Percentiles rank a stretch among this genome's conserved stretches.
Conservation (phyloP, 495 filamentous ascomycete species). For the Stereocaulon alpinum region DNA sequence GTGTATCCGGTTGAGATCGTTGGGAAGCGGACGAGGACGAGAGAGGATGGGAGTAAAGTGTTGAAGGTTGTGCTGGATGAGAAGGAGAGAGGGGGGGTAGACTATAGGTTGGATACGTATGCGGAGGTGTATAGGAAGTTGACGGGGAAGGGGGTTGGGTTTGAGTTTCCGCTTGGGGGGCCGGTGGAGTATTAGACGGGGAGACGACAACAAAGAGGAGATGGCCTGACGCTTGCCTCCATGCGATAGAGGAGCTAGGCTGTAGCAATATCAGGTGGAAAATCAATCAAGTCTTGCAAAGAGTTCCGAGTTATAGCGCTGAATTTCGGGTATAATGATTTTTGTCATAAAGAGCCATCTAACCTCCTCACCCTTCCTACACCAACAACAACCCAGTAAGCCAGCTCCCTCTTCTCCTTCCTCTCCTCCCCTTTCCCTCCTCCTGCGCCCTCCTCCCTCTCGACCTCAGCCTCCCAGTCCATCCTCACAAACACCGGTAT, state of each 20-base stretch:
- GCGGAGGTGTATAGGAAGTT: conserved; percentile 94
- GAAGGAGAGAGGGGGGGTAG: conserved; percentile 98
- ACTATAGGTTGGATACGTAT: conserved; percentile 98
- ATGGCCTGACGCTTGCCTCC: background rate
- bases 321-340: background rate
- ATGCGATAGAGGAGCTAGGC: background rate
- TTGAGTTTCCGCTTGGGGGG: conserved; percentile 90
- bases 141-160: conserved; percentile 85
- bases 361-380: conserved; percentile 58
- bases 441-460: conserved; percentile 50
- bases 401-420: conserved; percentile 63
- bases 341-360: background rate
- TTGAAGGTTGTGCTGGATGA: conserved; percentile 97
- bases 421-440: conserved; percentile 35
- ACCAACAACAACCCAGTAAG: conserved; percentile 91
- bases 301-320: too few relatives aligned
- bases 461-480: conserved; percentile 79
- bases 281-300: background rate
- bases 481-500: conserved; percentile 87
- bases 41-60: conserved; percentile 94
- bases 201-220: background rate
- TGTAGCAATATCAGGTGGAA: background rate
- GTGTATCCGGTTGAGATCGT: conserved; percentile 99
- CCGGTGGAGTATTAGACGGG: conserved; percentile 63
- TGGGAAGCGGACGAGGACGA: conserved; percentile 91